Percentiles rank a stretch among this genome's conserved stretches.
Conservation (phyloP, 768 basidiomycete genomes). For the Paxillus ammoniavirescens region DNA sequence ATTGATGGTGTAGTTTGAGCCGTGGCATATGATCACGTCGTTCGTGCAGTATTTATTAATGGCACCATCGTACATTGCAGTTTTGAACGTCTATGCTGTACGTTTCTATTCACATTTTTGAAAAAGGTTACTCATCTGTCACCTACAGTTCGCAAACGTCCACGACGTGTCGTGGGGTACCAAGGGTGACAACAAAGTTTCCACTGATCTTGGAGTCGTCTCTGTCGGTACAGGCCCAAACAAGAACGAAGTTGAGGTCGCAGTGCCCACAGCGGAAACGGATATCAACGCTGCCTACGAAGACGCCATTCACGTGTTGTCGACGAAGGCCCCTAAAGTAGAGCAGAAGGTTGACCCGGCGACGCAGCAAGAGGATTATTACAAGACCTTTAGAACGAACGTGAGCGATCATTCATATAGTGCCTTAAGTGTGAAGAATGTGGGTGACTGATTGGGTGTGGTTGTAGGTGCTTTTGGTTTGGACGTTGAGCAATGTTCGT, state of each 20-base stretch:
- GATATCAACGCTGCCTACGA: conserved; percentile 91
- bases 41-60: conserved; percentile 91
- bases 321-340: conserved; percentile 73
- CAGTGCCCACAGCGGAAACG: conserved; percentile 81
- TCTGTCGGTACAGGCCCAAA: conserved; percentile 50
- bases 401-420: conserved; percentile 31
- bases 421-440: background rate
- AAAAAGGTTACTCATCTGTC: background rate
- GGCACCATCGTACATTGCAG: conserved; percentile 91
- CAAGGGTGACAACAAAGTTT: conserved; percentile 88
- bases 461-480: conserved; percentile 70
- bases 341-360: conserved; percentile 58
- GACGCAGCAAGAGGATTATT: conserved; percentile 83
- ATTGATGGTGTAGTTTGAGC: conserved; percentile 65
- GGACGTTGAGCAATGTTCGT: conserved; percentile 82
- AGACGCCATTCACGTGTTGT: conserved; percentile 82
- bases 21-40: conserved; percentile 98
- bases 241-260: conserved; percentile 84
- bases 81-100: conserved; percentile 88
- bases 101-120: conserved; percentile 4
- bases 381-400: conserved; percentile 87
- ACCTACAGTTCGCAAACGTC: conserved; percentile 72
- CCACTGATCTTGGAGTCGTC: conserved; percentile 84
- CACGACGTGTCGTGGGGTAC: conserved; percentile 96
- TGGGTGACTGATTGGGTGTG: conserved; percentile 11